Percentiles rank a stretch among this genome's conserved stretches.
Conservation (phyloP, 257 asterid genomes). For the Lavandula angustifolia region DNA sequence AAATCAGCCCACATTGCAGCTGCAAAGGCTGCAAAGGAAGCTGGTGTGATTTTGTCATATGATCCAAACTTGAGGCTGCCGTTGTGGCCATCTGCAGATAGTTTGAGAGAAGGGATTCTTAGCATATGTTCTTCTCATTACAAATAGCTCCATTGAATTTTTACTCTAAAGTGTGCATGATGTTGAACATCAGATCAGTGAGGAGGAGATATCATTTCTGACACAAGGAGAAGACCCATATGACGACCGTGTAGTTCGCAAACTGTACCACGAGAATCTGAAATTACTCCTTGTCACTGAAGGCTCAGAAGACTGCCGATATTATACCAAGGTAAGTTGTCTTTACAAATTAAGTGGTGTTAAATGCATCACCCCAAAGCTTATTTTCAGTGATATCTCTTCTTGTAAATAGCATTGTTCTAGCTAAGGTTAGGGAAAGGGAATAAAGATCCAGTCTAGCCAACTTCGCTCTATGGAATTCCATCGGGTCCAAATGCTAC, state of each 20-base stretch:
- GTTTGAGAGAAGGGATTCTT: constrained; percentile 95
- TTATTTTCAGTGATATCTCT: background rate
- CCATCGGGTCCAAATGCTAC: background rate
- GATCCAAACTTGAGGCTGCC: constrained; percentile 99
- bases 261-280: constrained; percentile 76
- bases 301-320: constrained; percentile 95
- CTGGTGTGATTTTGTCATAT: constrained; percentile 85
- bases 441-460: background rate
- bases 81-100: constrained; percentile 89
- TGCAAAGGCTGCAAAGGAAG: constrained; percentile 84
- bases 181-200: constrained; percentile 64
- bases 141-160: constrained; percentile 3
- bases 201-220: constrained; percentile 86
- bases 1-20: constrained; percentile 93
- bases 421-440: background rate
- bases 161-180: constrained; percentile 30
- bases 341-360: constrained; percentile 11
- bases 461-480: background rate
- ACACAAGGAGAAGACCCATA: constrained; percentile 94
- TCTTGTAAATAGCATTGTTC: background rate
- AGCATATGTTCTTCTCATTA: constrained; percentile 55
- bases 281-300: constrained; percentile 92
- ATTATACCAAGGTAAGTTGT: constrained; percentile 86
- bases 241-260: constrained; percentile 82
- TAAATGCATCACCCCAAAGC: too few species aligned